Base-by-base conservation (phyloP, 352 stramenopile species). In the Pythium volutum region DNA sequence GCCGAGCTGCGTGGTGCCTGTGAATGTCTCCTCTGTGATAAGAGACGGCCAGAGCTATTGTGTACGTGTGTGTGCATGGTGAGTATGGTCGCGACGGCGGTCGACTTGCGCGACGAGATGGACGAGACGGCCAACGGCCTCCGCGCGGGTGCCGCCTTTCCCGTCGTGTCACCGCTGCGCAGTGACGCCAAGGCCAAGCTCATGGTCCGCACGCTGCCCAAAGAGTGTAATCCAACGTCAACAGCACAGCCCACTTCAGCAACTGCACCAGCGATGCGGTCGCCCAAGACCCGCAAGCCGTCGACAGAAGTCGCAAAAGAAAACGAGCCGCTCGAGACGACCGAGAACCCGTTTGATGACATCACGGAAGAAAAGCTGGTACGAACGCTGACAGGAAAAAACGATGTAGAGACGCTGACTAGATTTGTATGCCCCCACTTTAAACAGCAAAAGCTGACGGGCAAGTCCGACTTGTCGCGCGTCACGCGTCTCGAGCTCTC, bases 331-430 rank as follows among this genome's bases (percentile, higher is more conserved):
- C 25, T 39, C 1, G 49, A 54, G 3, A 71, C 81, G 22, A 47
- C 62, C 5, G 79, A 92, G 20, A 89, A 92, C 42, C 83, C 83
- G 18, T 92, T 92, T 45, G 83, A 90, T 45, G 81, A 92, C 55
- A 81, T 92, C 62, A 91, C 77, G 0, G 77, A 90, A 55, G 77
- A 86, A 14, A 92, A 90, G 43, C 63, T 92, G 64, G 81, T 91
- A 51, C 22, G 70, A 43, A 27, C 2, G n/a, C 18, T n/a, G n/a
- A n/a, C n/a, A n/a, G n/a, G n/a, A n/a, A n/a, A n/a, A n/a, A n/a
- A n/a, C n/a, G 36, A 20, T 6, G 36, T 22, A 36, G 31, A 14
- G 31, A 14, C 10, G 36, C 36, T 43, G 10, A 43, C n/a, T 9
- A 5, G 36, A 6, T 43, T 4, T 43, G 18, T 43, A 8, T 20